Percentiles rank a stretch among this genome's conserved stretches.
These are phyloP conservation scores for Coemansia sp. DNA, from an alignment of 192 early-diverging fungal genomes.

Conservation along the genomic window DNA sequence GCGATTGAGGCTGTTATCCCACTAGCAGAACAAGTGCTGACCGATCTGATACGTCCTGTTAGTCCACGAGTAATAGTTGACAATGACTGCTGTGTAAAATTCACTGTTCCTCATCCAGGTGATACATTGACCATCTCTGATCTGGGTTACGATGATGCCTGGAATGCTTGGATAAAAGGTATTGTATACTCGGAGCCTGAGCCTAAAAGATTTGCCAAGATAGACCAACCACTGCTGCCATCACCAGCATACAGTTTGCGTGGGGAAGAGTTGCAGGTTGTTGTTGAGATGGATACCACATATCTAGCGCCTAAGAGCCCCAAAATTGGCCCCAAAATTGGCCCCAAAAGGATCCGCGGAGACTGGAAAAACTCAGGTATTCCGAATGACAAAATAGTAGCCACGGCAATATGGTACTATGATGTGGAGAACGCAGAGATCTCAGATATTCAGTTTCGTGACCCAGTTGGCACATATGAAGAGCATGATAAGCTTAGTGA, in stretches of 20 bases:
- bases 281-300: conserved; percentile 69
- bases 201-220: conserved; percentile 6
- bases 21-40: conserved; percentile 57
- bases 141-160: not conserved
- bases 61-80: not conserved
- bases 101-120: conserved; percentile 1
- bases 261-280: conserved; percentile 54
- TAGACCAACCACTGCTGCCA: conserved; percentile 8
- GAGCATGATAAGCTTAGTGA: not conserved
- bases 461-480: not conserved
- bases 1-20: conserved; percentile 57
- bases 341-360: conserved; percentile 12
- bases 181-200: conserved; percentile 28
- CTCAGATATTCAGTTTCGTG: conserved; percentile 58
- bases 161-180: not conserved
- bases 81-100: not conserved
- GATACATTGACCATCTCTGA: not conserved
- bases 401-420: conserved; percentile 71
- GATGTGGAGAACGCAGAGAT: conserved; percentile 62
- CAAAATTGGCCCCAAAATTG: conserved; percentile 29
- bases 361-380: conserved; percentile 69
- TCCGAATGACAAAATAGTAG: conserved; percentile 65
- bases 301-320: conserved; percentile 63
- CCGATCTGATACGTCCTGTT: conserved; percentile 5
- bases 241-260: conserved; percentile 16